Base-by-base conservation (phyloP, 108 stramenopile species). In the Phaeodactylum tricornutum region DNA sequence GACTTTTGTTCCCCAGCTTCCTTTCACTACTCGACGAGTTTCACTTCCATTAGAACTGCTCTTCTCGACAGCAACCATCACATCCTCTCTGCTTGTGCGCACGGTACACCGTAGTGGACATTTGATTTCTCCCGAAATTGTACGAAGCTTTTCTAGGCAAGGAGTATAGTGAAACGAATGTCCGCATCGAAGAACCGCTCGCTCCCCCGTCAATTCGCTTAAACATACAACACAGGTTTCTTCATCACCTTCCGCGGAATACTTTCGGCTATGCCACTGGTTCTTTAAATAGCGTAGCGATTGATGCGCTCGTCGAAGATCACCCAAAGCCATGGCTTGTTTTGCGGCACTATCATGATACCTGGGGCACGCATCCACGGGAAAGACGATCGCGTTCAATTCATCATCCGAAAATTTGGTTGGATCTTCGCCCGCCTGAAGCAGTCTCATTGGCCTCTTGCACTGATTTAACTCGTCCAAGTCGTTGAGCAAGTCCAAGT, bases 1-100 rank as follows among this genome's bases (percentile, higher is more conserved):
- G 0, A 75, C 67, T 43, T 89, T 89, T 12, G 87, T 90, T 2
- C 88, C 88, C 66, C 74, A 90, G 44, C 72, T 64, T 0, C 88
- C 88, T 44, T 84, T 64, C 9, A 89, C 40, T 35, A 46, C 42
- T 32, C 63, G 46, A 48, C 29, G 8, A 6, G 42, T 43, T 26
- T 38, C 43, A 35, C 69, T 72, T 32, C 71, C 65, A 64, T 80
- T 67, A 19, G 75, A 46, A 42, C 38, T 43, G 45, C 74, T 42
- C 42, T 64, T 65, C 43, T 71, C 51, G 16, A 47, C 66, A 17
- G 73, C 78, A 29, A 69, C 55, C 69, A 64, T 51, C 15, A 77
- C 66, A 28, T 77, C 79, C 14, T 68, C 67, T 24, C 22, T 33
- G 27, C 43, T 54, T 12, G 76, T 75, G 9, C 5, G 30, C 8